Base-by-base conservation (phyloP, 1,284 basidiomycete species). In the Ganoderma lucidum region DNA sequence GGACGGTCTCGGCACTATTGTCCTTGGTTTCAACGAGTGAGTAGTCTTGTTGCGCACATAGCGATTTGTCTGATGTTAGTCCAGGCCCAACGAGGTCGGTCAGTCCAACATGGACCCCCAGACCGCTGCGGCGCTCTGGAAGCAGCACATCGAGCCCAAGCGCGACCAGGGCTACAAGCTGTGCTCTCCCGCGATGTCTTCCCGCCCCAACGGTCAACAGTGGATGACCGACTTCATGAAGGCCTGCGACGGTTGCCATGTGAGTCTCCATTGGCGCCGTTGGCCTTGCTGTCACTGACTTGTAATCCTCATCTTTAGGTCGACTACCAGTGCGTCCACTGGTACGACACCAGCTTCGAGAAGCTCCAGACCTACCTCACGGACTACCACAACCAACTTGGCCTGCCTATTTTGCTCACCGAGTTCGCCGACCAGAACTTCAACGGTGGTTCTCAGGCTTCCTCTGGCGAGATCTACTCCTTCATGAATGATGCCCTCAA, bases 351-450 rank as follows among this genome's bases (percentile, higher is more conserved):
- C 19, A 74, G 83, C 14, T 75, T 86, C 0, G 67, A 83, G 0
- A 82, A 81, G 15, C 85, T 95, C 75, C 84, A 88, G 60, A 63
- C 71, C 3, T 90, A 89, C 76, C 78, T 91, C 45, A 77, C 77
- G 15, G 75, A 83, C 6, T 89, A 87, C 78, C 80, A 93, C 77
- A 75, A 73, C 80, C 32, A 76, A 79, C 65, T 75, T 56, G 61
- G 61, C 14, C 63, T 73, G 65, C 82, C 82, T 17, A 83, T 95
- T 66, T 86, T 83, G 85, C 79, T 93, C 65, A 94, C 93, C 4
- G 94, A 95, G 78, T 89, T 86, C 75, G 91, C 90, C 71, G 88
- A 88, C 80, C 83, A 93, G 86, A 86, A 90, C 82, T 95, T 91
- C 81, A 85, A 86, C 76, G 86, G 86, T 48, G 87, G 86, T 44